Base-by-base conservation (phyloP, 768 basidiomycete species). In the Kondoa subrosea region DNA sequence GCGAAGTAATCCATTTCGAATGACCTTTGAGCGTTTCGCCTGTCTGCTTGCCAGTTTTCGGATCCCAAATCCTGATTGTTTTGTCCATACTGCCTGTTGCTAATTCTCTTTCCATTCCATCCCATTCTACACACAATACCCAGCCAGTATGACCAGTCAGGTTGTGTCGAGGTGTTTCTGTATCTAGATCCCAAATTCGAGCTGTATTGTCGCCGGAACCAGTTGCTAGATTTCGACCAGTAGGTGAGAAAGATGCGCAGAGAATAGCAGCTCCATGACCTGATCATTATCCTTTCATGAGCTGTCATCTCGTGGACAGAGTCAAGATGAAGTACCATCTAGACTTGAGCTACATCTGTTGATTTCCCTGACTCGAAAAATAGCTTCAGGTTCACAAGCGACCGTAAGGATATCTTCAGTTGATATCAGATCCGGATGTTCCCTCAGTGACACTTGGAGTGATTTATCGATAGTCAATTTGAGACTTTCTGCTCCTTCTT, bases 41-140 rank as follows among this genome's bases (percentile, higher is more conserved):
- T 25, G 89, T 81, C 0, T 89, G 81, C 74, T 89, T 89, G 30
- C 95, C 92, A 0, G 87, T 86, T 75, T 87, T 88, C 16, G 91
- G 91, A 73, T 95, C 88, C 95, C 93, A 99, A 68, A 97, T 77
- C 64, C 91, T 81, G 29, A 91, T 89, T 73, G 91, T 87, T 21
- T 89, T 88, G 76, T 99, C 74, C 92, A 74, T 96, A 87, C 91
- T 91, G 1, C 95, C 95, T 2, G 89, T 91, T 0, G 92, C 93
- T 16, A 97, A 78, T 73, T 85, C 86, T 57, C 91, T 80, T 75
- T 96, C 92, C 81, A 88, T 82, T 0, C 88, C 88, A 73, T 96
- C 91, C 92, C 93, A 99, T 74, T 96, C 95, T 2, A 91, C 88
- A 72, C 91, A 96, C 1, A 97, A 81, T 1, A 99, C 91, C 93